Percentiles rank a stretch among this genome's conserved stretches.
Conservation (phyloP, 1,284 basidiomycete genomes). For the Ceratobasidium sp. region DNA sequence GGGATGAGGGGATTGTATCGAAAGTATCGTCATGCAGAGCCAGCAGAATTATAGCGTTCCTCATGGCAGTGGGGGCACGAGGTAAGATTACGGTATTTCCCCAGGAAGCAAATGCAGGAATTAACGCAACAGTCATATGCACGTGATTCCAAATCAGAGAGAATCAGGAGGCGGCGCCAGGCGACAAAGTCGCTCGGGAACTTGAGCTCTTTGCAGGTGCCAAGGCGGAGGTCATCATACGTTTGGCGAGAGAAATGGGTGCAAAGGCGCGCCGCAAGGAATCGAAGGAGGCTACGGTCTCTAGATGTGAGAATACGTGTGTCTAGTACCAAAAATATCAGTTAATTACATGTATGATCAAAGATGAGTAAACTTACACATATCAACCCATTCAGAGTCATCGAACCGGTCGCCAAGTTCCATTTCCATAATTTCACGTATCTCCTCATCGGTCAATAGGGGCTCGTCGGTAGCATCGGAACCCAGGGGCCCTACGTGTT, state of each 20-base stretch:
- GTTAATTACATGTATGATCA: too few species aligned
- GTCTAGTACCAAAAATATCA: not conserved
- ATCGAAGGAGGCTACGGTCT: not conserved
- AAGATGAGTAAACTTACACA: slow-evolving; percentile 3
- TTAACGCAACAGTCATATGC: slow-evolving; percentile 29
- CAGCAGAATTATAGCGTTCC: not conserved
- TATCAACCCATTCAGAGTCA: slow-evolving; percentile 20
- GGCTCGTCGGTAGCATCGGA: too few species aligned
- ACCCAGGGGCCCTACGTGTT: too few species aligned
- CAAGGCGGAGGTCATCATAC: slow-evolving; percentile 10
- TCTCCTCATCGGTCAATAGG: slow-evolving; percentile 3
- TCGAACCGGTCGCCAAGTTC: slow-evolving; percentile 6
- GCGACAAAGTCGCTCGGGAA: slow-evolving; percentile 35
- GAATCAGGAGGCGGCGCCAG: slow-evolving; percentile 17
- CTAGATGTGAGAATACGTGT: not conserved
- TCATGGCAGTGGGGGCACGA: not conserved
- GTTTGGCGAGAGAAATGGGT: slow-evolving; percentile 14
- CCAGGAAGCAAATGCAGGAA: slow-evolving; percentile 25
- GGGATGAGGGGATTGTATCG: slow-evolving; percentile 20
- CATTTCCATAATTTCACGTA: not conserved
- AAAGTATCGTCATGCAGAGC: not conserved
- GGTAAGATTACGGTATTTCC: slow-evolving; percentile 1
- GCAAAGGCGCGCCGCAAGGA: slow-evolving; percentile 10
- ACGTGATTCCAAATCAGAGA: slow-evolving; percentile 13
- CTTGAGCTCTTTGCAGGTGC: slow-evolving; percentile 5